Percentiles rank a stretch among this genome's conserved stretches.
Conservation (phyloP, 2,329 filamentous ascomycete genomes). For the Beauveria pseudobassiana region DNA sequence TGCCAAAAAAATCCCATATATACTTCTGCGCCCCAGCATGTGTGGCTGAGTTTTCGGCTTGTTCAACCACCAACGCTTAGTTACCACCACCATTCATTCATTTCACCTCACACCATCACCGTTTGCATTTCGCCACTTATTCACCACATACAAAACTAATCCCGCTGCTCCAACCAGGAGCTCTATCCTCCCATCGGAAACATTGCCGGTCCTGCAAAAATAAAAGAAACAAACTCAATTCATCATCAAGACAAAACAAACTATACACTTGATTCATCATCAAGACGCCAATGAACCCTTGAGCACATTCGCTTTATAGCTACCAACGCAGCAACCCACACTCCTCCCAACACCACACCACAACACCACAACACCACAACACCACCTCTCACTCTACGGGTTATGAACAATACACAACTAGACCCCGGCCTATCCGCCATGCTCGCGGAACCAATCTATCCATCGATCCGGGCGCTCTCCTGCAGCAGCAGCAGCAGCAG, state of each 20-base stretch:
- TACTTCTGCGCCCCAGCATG: neutral
- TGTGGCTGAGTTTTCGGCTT: neutral
- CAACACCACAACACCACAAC: neutral
- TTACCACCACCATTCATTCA: neutral
- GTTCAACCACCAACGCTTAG: neutral
- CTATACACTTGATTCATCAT: neutral
- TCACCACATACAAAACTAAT: neutral
- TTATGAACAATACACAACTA: slow-evolving; percentile 7
- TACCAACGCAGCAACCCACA: neutral
- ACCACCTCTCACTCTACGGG: neutral
- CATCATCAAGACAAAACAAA: neutral
- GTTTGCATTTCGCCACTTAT: neutral
- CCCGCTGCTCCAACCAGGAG: neutral
- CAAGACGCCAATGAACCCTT: neutral
- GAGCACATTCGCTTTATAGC: neutral
- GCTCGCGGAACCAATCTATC: neutral
- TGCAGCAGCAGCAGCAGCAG: neutral
- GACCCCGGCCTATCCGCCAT: slow-evolving; percentile 7
- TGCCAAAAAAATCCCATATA: slow-evolving; percentile 7
- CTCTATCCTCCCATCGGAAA: neutral
- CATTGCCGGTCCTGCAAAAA: neutral
- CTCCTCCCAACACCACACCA: neutral
- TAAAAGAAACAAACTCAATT: neutral
- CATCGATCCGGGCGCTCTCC: slow-evolving; percentile 3
- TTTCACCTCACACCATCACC: neutral